A percentile compares a stretch with the other conserved stretches of the same genome.
Conservation (phyloP, 2,329 filamentous ascomycete species). For the Mycogone perniciosa region DNA sequence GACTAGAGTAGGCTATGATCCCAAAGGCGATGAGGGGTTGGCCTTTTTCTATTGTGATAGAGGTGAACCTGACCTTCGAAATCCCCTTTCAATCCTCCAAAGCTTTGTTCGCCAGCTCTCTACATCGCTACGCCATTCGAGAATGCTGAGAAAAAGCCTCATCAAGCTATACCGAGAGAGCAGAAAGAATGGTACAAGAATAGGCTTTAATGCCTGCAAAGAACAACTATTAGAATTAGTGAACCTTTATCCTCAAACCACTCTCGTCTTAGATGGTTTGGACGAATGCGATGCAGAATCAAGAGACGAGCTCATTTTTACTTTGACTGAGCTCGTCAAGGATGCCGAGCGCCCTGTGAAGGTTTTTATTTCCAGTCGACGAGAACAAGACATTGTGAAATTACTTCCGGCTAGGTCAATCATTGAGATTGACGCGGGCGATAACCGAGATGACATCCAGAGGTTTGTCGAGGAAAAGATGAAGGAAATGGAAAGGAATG, state of each 20-base stretch:
- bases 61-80: not conserved
- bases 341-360: not conserved
- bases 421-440: not conserved
- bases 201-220: not conserved
- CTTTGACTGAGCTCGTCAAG: not conserved
- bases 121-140: not conserved
- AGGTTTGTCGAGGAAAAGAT: constrained; percentile 2
- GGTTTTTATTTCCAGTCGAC: constrained; percentile 1
- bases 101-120: constrained; percentile 5
- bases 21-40: not conserved
- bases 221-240: not conserved
- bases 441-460: not conserved
- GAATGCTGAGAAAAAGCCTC: not conserved
- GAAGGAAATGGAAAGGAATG: not conserved
- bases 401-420: not conserved
- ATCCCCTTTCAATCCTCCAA: not conserved
- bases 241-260: not conserved
- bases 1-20: not conserved
- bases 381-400: constrained; percentile 1
- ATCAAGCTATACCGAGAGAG: not conserved
- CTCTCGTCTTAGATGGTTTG: constrained; percentile 1
- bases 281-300: not conserved
- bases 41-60: constrained; percentile 4
- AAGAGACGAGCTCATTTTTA: not conserved
- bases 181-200: not conserved